Evolutionary conservation across 495 filamentous ascomycete species (phyloP), one percentile per base, ranked within the genome.

Genomic region (Melanomma pulvis-pyrius): DNA sequence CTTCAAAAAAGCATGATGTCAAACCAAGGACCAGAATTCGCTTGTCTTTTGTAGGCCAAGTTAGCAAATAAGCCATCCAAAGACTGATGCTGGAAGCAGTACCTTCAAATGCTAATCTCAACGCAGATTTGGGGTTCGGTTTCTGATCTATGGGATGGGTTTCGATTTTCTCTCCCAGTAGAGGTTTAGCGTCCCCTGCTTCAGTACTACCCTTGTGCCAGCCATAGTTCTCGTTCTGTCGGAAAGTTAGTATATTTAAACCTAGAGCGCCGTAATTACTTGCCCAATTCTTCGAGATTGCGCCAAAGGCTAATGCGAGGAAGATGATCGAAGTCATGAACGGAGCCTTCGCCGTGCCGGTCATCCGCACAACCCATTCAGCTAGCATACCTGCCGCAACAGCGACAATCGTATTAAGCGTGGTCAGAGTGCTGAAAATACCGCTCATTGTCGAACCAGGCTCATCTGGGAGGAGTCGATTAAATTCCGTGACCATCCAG

Each of bases 401-500:
- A 15, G 84, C 84, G 25, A 80, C 77, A 5, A 83, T 59, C 49
- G 79, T 79, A 61, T 83, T 87, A 39, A 83, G 68, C 21, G 79
- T 82, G 28, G 80, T 81, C 68, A 82, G 80, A 12, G 74, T 68
- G 5, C 83, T 82, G 69, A 84, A 85, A 28, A 82, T 79, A 15
- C 47, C 74, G 63, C 63, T 51, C 46, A 70, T 34, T 13, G 28
- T 62, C 0, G 30, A 76, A 76, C 28, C 84, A 52, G 13, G 78
- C 76, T 25, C 71, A 74, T 32, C 73, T 76, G 13, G 69, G 15
- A 61, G 77, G 72, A 51, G 79, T 6, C 39, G 39, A 17, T 44
- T 44, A 17, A 44, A 81, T 69, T 84, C 83, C 39, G 82, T 79
- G 28, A 86, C 82, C 80, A 87, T 82, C 83, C 82, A 86, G 59